Conservation (phyloP, 805 yeast species). For the Zygoascus biomembranicola region DNA sequence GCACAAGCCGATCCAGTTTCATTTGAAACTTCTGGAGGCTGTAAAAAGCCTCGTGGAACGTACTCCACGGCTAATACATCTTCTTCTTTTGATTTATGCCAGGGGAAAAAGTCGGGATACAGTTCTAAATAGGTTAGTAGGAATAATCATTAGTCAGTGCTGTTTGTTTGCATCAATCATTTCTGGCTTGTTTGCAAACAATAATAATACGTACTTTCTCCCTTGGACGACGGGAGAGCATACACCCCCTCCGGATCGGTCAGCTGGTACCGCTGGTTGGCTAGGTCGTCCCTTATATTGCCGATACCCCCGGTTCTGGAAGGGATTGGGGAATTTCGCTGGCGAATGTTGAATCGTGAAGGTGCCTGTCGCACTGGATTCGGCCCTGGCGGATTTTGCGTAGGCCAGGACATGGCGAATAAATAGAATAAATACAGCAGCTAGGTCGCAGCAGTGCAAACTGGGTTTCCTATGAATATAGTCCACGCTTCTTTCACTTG, state of each 20-base stretch:
- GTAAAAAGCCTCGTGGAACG: constrained; percentile 65
- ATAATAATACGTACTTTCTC: constrained; percentile 6
- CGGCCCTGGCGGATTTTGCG: not conserved
- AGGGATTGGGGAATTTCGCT: constrained; percentile 4
- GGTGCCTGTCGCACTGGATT: not conserved
- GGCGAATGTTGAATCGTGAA: not conserved
- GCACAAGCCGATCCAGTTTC: constrained; percentile 67
- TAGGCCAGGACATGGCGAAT: not conserved
- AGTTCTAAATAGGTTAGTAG: constrained; percentile 3
- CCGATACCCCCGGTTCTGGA: constrained; percentile 1
- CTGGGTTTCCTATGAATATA: no score
- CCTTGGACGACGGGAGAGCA: constrained; percentile 22
- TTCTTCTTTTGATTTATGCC: constrained; percentile 54
- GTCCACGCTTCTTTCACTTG: no score
- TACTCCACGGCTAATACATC: constrained; percentile 44
- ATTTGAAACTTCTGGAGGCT: constrained; percentile 50
- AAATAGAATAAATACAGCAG: not conserved
- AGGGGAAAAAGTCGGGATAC: constrained; percentile 67
- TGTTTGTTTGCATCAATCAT: no score
- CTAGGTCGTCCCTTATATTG: constrained; percentile 18
- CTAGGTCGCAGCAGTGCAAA: not conserved
- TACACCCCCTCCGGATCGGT: constrained; percentile 29
- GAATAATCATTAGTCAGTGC: no score
- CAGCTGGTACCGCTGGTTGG: constrained; percentile 27
- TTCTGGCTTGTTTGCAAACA: no score